A percentile compares a stretch with the other conserved stretches of the same genome.
Evolutionary conservation across 1,139 yeast genomes (phyloP).

Genomic region (Tardiomyces depauwii): DNA sequence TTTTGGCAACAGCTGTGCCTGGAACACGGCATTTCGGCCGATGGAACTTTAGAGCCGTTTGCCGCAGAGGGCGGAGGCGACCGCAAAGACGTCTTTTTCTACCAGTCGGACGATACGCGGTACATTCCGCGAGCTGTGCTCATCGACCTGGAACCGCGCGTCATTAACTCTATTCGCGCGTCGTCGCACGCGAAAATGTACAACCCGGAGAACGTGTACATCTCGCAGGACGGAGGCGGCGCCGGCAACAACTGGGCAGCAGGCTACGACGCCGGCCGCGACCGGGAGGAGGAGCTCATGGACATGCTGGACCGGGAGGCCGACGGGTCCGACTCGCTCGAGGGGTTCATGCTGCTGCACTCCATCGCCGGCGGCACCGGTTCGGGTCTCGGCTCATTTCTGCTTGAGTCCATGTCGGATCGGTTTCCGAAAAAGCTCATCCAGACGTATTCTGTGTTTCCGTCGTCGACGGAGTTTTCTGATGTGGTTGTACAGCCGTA

Average conservation of each 20-base stretch:
- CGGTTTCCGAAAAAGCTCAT: constrained; percentile 72
- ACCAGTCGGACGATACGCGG: constrained; percentile 59
- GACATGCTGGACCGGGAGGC: constrained; percentile 85
- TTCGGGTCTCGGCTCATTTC: constrained; percentile 80
- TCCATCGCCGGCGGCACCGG: constrained; percentile 99
- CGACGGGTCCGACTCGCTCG: constrained; percentile 82
- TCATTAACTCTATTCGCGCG: constrained; percentile 52
- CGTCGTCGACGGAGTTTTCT: constrained; percentile 50
- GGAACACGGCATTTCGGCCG: constrained; percentile 76
- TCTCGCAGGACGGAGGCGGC: constrained; percentile 72
- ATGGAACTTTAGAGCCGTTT: constrained; percentile 43
- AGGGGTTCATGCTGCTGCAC: constrained; percentile 83
- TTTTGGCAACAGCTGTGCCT: constrained; percentile 85
- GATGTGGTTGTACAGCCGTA: constrained; percentile 98
- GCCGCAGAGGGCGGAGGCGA: constrained; percentile 41
- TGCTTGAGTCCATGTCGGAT: constrained; percentile 71
- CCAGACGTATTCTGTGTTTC: constrained; percentile 82
- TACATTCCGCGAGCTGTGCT: constrained; percentile 83
- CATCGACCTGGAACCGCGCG: constrained; percentile 87
- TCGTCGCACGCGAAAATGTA: constrained; percentile 51
- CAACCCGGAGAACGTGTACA: constrained; percentile 73
- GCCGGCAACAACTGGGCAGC: constrained; percentile 97
- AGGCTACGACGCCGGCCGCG: constrained; percentile 71
- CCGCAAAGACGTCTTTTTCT: constrained; percentile 77
- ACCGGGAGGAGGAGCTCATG: constrained; percentile 56